phyloP scores from a whole-genome alignment of 495 filamentous ascomycete species.

The Apodospora peruviana region DNA sequence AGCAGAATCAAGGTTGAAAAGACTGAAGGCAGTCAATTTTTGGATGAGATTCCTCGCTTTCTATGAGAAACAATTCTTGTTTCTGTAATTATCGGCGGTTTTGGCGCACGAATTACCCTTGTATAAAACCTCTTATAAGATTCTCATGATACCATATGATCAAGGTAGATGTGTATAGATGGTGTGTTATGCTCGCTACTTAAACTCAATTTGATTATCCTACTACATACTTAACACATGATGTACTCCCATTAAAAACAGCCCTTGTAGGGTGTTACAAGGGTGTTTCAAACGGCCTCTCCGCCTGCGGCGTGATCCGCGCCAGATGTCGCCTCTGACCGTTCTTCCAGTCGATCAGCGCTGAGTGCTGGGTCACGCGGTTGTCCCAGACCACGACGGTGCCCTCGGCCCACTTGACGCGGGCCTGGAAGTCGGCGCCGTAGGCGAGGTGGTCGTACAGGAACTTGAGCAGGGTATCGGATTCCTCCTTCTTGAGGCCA shows the following conservation, averaged over 20 bases:
- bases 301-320: conserved; percentile 79
- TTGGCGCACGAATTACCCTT: no score
- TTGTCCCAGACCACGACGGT: conserved; percentile 93
- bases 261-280: no score
- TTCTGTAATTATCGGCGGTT: no score
- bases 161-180: no score
- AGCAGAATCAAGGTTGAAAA: not conserved
- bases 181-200: no score
- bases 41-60: no score
- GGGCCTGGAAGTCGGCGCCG: conserved; percentile 80
- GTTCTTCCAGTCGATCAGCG: conserved; percentile 71
- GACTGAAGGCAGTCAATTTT: no score
- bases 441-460: conserved; percentile 79
- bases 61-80: no score
- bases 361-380: conserved; percentile 73
- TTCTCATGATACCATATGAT: no score
- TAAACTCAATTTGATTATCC: no score
- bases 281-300: conserved; percentile 65
- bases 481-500: conserved; percentile 72
- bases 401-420: conserved; percentile 76
- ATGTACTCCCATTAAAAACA: conserved; percentile 3
- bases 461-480: conserved; percentile 76
- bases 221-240: no score
- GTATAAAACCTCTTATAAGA: no score
- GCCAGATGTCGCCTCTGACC: conserved; percentile 76